phyloP scores from a whole-genome alignment of 495 filamentous ascomycete genomes.

The Penicillium mononematosum region DNA sequence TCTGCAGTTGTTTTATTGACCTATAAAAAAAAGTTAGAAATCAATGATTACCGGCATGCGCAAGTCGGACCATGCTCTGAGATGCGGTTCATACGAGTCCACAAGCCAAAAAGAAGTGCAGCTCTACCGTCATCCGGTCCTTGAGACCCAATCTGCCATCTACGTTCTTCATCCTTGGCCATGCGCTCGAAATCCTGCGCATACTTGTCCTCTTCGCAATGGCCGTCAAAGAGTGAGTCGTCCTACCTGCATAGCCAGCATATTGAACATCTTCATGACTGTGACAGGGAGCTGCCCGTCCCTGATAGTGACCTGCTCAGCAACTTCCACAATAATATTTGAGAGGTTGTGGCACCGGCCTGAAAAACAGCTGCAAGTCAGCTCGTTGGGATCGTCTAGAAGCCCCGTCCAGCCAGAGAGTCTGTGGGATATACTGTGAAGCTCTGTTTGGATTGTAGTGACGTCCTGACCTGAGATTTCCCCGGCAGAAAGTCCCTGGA shows the following conservation, averaged over 20 bases:
- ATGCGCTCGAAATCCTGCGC: neutral
- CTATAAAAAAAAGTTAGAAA: neutral
- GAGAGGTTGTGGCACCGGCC: neutral
- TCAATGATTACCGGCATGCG: neutral
- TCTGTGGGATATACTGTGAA: neutral
- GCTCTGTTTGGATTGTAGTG: neutral
- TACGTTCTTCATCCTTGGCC: constrained; percentile 1
- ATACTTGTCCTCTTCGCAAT: neutral
- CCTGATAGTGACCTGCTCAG: neutral
- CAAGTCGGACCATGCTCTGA: neutral
- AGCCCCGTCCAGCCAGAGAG: neutral
- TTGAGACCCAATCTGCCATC: constrained; percentile 1
- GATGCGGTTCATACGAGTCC: constrained; percentile 2
- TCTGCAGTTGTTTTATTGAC: neutral
- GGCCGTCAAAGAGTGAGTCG: neutral
- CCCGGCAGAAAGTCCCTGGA: neutral
- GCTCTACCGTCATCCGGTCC: constrained; percentile 3
- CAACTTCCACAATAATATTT: neutral
- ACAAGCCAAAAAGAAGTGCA: neutral
- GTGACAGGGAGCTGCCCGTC: neutral
- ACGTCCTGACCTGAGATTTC: neutral
- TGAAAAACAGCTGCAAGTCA: neutral
- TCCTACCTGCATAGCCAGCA: constrained; percentile 2
- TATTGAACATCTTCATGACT: neutral
- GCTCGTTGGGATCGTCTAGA: neutral